These are phyloP conservation scores for Amanita muscaria DNA, from an alignment of 768 basidiomycete genomes.

Conservation along the genomic window DNA sequence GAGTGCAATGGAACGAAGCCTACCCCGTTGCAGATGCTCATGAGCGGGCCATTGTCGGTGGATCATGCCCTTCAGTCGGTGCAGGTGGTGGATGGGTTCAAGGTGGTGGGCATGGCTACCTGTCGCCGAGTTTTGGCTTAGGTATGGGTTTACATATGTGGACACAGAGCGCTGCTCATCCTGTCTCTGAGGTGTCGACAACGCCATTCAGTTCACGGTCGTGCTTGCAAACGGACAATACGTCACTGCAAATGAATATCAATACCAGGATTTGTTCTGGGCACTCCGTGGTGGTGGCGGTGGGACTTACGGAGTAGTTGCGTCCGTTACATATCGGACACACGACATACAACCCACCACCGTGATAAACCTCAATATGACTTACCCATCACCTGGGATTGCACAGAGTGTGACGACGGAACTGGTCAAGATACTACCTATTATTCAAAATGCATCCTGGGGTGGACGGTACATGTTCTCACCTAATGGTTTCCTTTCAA, in stretches of 20 bases:
- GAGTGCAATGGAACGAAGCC: conserved; percentile 38
- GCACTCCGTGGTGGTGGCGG: no score
- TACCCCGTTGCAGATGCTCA: conserved; percentile 31
- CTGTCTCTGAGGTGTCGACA: conserved; percentile 38
- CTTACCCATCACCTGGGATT: neutral
- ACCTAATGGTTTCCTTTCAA: neutral
- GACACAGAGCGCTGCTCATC: neutral
- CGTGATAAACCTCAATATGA: conserved; percentile 9
- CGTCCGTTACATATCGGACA: no score
- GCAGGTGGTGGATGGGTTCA: conserved; percentile 39
- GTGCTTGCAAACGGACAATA: no score
- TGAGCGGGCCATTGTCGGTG: no score
- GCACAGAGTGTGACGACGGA: neutral
- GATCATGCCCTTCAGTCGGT: conserved; percentile 32
- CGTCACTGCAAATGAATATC: no score
- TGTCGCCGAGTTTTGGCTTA: neutral
- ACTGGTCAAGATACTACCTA: neutral
- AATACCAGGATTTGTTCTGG: no score
- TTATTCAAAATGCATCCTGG: neutral
- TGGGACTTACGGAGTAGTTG: conserved; percentile 40
- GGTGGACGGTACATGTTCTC: conserved; percentile 11
- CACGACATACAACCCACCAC: no score
- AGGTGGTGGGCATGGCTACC: conserved; percentile 29
- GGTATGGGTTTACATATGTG: neutral
- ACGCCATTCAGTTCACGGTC: conserved; percentile 35